Base-by-base conservation (phyloP, 805 yeast genomes). In the Starmerella lactis-condensi region DNA sequence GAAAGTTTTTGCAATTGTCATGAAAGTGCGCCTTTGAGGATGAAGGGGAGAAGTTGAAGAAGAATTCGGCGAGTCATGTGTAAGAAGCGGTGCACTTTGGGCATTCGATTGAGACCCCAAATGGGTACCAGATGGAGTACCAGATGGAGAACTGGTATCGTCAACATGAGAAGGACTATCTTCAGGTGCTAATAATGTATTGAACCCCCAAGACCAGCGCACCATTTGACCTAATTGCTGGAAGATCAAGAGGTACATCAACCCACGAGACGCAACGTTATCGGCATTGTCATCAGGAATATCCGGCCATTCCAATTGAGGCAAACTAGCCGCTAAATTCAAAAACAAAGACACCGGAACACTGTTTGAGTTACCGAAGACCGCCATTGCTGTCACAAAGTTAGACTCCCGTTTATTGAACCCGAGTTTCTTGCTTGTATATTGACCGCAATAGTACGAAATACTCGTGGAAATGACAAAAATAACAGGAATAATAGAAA, bases 301-400 rank as follows among this genome's bases (percentile, higher is more conserved):
- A 36, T 63, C 65, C 32, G 65, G 69, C 77, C 77, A 70, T 26
- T 51, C 50, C 39, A 71, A 58, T 33, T 62, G 61, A 1, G 75
- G 75, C 42, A 70, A 53, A 2, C 75, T 62, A 44, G 62, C 62
- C 2, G 75, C 72, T 39, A 69, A 55, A 15, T 92, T 74, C 34
- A 89, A 58, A 6, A 75, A 70, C 41, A 89, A 62, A 0, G 94
- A 81, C 2, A 85, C 96, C 0, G 98, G 96, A 34, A 85, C 64
- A 8, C 93, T 77, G 59, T 85, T 85, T 26, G 93, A 79, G 56
- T 85, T 89, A 32, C 95, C 96, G 56, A 85, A 85, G 5, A 83
- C 93, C 2, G 89, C 81, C 91, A 89, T 89, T 2, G 94, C 96
- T 15, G 91, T 75, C 30, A 89, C 94, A 46, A 79, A 85, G 56